phyloP scores from a whole-genome alignment of 176 grass and related monocot species.

The Juncus inflexus region DNA sequence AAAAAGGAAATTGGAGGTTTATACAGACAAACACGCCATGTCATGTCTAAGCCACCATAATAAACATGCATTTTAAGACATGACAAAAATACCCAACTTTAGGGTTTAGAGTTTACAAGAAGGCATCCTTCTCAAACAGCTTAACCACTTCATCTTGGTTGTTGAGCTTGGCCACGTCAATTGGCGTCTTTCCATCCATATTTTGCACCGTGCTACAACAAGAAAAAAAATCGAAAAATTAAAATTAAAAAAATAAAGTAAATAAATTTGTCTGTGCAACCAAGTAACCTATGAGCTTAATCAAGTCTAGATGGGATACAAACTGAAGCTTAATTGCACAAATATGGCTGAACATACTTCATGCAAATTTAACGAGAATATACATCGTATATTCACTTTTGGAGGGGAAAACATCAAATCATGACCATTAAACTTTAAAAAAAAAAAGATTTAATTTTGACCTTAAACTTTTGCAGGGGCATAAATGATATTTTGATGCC shows the following conservation, averaged over 20 bases:
- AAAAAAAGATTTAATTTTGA: background rate
- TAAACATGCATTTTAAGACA: background rate
- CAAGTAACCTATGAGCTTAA: too few species aligned
- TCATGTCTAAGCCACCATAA: conserved; percentile 1
- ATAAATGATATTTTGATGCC: background rate
- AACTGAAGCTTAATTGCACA: too few species aligned
- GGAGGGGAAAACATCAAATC: too few species aligned
- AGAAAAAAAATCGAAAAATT: conserved; percentile 4
- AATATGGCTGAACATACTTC: background rate
- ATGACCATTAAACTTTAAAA: background rate
- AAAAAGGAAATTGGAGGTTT: conserved; percentile 18
- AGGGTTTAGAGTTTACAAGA: conserved; percentile 42
- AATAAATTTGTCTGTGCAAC: too few species aligned
- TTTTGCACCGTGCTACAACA: conserved; percentile 62
- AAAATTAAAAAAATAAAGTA: too few species aligned
- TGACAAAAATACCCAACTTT: background rate
- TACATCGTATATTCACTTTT: background rate
- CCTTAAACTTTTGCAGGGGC: background rate
- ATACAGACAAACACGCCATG: conserved; percentile 29
- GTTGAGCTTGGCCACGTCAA: conserved; percentile 80
- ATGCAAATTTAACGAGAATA: background rate
- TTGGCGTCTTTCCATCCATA: conserved; percentile 77
- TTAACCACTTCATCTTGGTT: conserved; percentile 76
- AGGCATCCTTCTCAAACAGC: conserved; percentile 82
- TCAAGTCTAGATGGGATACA: too few species aligned